A percentile compares a stretch with the other conserved stretches of the same genome.
phyloP scores from a whole-genome alignment of 495 filamentous ascomycete species.

The Rhizodiscina lignyota region DNA sequence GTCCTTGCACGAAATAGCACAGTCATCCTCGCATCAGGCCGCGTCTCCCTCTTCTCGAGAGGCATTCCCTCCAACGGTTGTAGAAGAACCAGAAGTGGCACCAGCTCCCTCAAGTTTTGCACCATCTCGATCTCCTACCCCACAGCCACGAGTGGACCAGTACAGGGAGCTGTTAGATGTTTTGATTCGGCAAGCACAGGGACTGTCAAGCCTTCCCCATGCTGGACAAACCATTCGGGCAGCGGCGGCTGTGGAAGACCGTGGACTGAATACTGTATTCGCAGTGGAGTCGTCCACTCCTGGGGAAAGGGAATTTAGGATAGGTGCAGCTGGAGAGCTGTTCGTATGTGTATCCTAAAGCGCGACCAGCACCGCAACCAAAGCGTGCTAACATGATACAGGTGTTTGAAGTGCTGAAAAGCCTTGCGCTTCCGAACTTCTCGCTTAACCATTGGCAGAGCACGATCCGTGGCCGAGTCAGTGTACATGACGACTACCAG shows the following conservation, averaged over 20 bases:
- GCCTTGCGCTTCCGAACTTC: constrained; percentile 2
- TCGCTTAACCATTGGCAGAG: constrained; percentile 2
- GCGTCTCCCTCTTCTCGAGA: too few relatives aligned
- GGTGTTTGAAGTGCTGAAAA: constrained; percentile 3
- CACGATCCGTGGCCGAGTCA: constrained; percentile 3
- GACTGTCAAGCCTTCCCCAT: background rate
- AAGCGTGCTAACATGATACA: background rate
- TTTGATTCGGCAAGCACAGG: background rate
- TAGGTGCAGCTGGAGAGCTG: constrained; percentile 4
- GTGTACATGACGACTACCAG: constrained; percentile 2
- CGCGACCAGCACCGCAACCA: background rate
- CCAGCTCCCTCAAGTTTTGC: too few relatives aligned
- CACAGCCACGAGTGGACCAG: background rate
- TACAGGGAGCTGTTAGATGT: background rate
- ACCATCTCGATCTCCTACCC: too few relatives aligned
- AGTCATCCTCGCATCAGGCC: too few relatives aligned
- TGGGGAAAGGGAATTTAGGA: constrained; percentile 4
- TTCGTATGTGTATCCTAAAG: constrained; percentile 2
- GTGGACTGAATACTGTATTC: background rate
- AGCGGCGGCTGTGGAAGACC: background rate
- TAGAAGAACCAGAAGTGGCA: too few relatives aligned
- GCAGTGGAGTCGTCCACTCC: too few relatives aligned
- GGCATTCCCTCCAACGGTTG: too few relatives aligned
- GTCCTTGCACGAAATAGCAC: too few relatives aligned
- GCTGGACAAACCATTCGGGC: background rate